Evolutionary conservation across 2,329 filamentous ascomycete genomes (phyloP).

Genomic region (Sporothrix humicola): DNA sequence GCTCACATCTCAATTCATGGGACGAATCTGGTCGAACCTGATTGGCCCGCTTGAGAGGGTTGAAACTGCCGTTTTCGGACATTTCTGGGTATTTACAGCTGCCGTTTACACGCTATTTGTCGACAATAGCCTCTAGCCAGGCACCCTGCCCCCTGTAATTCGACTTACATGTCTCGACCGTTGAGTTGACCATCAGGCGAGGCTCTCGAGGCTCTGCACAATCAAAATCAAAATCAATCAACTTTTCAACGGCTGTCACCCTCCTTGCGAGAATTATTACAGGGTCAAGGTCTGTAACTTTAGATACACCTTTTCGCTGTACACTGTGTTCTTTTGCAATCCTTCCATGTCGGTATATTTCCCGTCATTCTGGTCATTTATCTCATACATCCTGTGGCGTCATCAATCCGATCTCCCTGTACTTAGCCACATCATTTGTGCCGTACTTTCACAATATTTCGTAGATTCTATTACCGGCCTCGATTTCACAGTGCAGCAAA

Average conservation of each 20-base stretch:
- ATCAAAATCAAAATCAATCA: too few relatives aligned
- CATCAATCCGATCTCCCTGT: background rate
- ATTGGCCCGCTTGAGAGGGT: background rate
- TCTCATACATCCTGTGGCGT: background rate
- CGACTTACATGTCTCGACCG: too few relatives aligned
- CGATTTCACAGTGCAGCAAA: too few relatives aligned
- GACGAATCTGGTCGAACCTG: background rate
- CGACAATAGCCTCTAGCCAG: background rate
- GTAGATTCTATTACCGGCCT: too few relatives aligned
- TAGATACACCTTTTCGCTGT: background rate
- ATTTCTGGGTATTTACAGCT: background rate
- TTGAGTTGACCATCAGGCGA: background rate
- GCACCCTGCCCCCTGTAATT: background rate
- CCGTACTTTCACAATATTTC: too few relatives aligned
- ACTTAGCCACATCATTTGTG: background rate
- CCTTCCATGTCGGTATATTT: background rate
- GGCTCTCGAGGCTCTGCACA: background rate
- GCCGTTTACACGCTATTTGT: background rate
- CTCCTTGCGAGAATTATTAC: background rate
- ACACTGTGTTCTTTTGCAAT: too few relatives aligned
- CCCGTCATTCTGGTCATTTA: background rate
- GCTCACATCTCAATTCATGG: background rate
- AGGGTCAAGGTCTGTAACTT: background rate
- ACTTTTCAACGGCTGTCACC: background rate
- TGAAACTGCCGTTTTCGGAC: background rate